Conservation (phyloP, 2,329 filamentous ascomycete species). For the Diaporthe ilicicola region DNA sequence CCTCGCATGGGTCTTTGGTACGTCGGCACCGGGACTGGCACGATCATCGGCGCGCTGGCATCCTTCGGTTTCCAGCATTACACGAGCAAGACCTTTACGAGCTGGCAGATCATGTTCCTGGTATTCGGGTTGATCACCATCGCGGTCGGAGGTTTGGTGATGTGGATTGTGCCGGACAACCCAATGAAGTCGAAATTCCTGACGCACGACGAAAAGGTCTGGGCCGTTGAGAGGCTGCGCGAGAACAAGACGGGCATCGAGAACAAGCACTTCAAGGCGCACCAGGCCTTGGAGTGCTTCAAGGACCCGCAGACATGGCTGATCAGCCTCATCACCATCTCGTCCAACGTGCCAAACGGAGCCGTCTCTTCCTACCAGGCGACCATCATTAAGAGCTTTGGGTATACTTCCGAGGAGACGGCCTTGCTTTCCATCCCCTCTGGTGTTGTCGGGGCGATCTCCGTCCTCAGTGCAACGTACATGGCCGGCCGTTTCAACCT, state of each 20-base stretch:
- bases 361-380: slow-evolving; percentile 35
- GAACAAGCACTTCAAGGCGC: slow-evolving; percentile 72
- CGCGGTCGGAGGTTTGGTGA: slow-evolving; percentile 23
- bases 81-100: slow-evolving; percentile 32
- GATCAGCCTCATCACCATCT: slow-evolving; percentile 34
- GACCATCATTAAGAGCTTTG: slow-evolving; percentile 36
- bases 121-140: slow-evolving; percentile 32
- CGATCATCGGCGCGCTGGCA: slow-evolving; percentile 41
- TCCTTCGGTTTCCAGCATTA: slow-evolving; percentile 44
- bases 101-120: slow-evolving; percentile 36
- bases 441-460: slow-evolving; percentile 44
- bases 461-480: slow-evolving; percentile 27
- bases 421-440: slow-evolving; percentile 48
- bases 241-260: slow-evolving; percentile 74
- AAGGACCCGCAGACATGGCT: slow-evolving; percentile 35
- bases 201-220: slow-evolving; percentile 31
- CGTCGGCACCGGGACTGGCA: slow-evolving; percentile 43
- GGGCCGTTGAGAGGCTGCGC: slow-evolving; percentile 57
- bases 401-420: slow-evolving; percentile 35
- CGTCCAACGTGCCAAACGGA: slow-evolving; percentile 35
- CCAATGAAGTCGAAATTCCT: slow-evolving; percentile 29
- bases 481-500: slow-evolving; percentile 29
- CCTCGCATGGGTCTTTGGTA: slow-evolving; percentile 45
- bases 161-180: slow-evolving; percentile 31
- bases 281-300: slow-evolving; percentile 56